Evolutionary conservation across 1,284 basidiomycete genomes (phyloP).

Genomic region (Puccinia horiana): DNA sequence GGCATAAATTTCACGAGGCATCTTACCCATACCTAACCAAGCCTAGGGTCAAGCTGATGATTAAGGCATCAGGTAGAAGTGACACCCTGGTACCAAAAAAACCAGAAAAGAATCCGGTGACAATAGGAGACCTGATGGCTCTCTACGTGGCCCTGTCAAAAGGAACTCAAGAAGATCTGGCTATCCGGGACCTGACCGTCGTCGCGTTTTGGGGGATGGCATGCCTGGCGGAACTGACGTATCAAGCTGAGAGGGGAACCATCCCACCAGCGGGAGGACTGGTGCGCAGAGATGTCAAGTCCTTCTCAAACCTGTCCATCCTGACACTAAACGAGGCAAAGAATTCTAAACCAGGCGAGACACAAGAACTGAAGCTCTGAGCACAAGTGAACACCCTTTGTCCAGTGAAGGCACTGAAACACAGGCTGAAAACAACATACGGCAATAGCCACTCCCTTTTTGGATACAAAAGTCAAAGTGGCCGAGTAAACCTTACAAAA

Average conservation of each 20-base stretch:
- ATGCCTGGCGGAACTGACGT: neutral
- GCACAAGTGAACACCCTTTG: neutral
- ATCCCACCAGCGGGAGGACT: no score
- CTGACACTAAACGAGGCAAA: neutral
- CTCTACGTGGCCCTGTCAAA: neutral
- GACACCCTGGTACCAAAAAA: neutral
- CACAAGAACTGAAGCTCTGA: neutral
- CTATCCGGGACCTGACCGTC: neutral
- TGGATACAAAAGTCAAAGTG: neutral
- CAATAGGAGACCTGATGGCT: neutral
- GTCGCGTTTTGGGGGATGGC: slow-evolving; percentile 1
- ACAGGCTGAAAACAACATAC: neutral
- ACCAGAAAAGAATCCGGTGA: no score
- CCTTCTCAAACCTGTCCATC: neutral
- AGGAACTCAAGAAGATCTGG: neutral
- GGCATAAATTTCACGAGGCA: neutral
- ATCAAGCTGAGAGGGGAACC: neutral
- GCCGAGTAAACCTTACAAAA: neutral
- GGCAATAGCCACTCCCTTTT: neutral
- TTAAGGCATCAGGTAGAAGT: neutral
- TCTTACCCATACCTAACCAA: neutral
- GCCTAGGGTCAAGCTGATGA: neutral
- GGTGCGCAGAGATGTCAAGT: neutral
- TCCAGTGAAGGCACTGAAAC: neutral
- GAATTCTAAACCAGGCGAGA: neutral